These are phyloP conservation scores for Kitagawia praeruptora DNA, from an alignment of 129 eudicot genomes.

Conservation along the genomic window DNA sequence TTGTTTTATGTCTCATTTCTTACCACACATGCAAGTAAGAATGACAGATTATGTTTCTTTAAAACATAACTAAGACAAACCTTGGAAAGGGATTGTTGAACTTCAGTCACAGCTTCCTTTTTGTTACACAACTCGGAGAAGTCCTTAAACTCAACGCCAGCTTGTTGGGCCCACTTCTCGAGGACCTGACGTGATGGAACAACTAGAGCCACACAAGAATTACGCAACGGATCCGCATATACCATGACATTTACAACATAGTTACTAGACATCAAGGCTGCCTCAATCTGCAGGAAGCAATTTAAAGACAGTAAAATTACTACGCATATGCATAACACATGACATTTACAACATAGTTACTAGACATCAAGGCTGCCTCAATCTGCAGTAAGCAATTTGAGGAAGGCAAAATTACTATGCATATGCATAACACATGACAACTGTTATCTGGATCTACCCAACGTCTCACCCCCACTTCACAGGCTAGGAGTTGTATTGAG, in stretches of 20 bases:
- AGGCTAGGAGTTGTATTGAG: not conserved
- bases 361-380: conserved; percentile 77
- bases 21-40: not conserved
- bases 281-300: conserved; percentile 56
- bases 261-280: conserved; percentile 69
- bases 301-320: no score
- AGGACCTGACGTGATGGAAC: conserved; percentile 71
- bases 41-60: not conserved
- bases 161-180: conserved; percentile 74
- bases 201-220: conserved; percentile 65
- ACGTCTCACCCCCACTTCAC: not conserved
- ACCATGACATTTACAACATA: conserved; percentile 78
- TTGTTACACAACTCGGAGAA: conserved; percentile 67
- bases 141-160: conserved; percentile 47
- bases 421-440: not conserved
- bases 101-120: conserved; percentile 54
- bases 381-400: conserved; percentile 37
- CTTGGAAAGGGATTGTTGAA: conserved; percentile 72
- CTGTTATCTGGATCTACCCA: not conserved
- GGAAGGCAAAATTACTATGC: not conserved
- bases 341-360: conserved; percentile 66
- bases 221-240: conserved; percentile 87
- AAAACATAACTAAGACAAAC: conserved; percentile 28
- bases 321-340: conserved; percentile 21
- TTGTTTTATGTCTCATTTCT: not conserved